Conservation (phyloP, 2,329 filamentous ascomycete species). For the Trichoderma sp. region DNA sequence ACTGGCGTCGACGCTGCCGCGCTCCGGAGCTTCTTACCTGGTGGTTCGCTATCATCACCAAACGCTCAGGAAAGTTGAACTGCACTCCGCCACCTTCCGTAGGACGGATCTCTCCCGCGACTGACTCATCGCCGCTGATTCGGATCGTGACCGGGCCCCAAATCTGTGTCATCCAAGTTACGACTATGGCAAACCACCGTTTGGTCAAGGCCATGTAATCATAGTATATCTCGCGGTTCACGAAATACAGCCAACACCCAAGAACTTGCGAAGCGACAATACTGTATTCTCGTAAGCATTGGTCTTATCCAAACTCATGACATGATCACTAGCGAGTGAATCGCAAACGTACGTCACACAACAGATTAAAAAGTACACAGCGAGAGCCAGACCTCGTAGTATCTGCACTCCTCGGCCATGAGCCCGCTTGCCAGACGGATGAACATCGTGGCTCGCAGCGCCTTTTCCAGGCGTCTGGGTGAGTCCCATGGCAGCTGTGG, state of each 20-base stretch:
- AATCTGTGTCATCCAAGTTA: conserved; percentile 78
- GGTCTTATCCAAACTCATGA: background rate
- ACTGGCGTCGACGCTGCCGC: background rate
- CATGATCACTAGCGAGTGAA: background rate
- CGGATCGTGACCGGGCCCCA: conserved; percentile 83
- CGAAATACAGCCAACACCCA: conserved; percentile 71
- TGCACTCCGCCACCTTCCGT: conserved; percentile 70
- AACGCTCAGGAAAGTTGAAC: conserved; percentile 75
- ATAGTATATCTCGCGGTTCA: conserved; percentile 77
- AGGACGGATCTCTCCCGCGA: conserved; percentile 70
- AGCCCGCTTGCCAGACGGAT: conserved; percentile 56
- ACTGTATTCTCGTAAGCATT: conserved; percentile 37
- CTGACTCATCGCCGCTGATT: conserved; percentile 79
- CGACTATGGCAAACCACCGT: conserved; percentile 74
- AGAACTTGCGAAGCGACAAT: conserved; percentile 72
- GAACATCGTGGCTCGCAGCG: conserved; percentile 28
- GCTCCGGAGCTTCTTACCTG: conserved; percentile 53
- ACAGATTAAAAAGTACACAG: conserved; percentile 51
- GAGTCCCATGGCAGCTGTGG: conserved; percentile 30
- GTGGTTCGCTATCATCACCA: conserved; percentile 85
- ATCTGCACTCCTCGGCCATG: conserved; percentile 51
- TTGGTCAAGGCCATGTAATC: conserved; percentile 87
- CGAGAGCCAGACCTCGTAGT: conserved; percentile 51
- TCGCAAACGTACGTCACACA: conserved; percentile 46
- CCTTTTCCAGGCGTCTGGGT: conserved; percentile 23